Evolutionary conservation across 2,329 filamentous ascomycete genomes (phyloP).

Genomic region (Penicillium janthinellum): DNA sequence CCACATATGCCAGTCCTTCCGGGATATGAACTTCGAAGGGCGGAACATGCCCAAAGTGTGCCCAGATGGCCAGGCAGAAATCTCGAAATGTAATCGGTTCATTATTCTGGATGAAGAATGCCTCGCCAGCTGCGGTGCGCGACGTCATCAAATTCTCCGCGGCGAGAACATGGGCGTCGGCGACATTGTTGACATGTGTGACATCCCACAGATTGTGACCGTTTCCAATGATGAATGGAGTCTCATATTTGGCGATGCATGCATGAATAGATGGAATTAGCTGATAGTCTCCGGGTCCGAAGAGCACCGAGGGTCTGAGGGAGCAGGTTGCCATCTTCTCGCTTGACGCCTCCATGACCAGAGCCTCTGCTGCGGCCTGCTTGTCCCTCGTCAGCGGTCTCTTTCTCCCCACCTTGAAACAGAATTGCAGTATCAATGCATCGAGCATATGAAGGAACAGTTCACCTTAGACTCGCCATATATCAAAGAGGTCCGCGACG

Average conservation of each 20-base stretch:
- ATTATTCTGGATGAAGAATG: conserved; percentile 52
- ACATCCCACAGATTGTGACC: conserved; percentile 49
- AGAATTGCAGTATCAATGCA: background rate
- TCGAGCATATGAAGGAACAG: conserved; percentile 1
- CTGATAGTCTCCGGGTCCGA: conserved; percentile 47
- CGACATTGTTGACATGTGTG: conserved; percentile 47
- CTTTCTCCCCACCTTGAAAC: background rate
- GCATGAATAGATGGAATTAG: conserved; percentile 47
- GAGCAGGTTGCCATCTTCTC: conserved; percentile 42
- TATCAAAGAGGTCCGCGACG: conserved; percentile 40
- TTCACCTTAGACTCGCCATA: conserved; percentile 49
- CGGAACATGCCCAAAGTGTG: conserved; percentile 53
- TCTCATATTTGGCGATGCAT: conserved; percentile 48
- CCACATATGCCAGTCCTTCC: conserved; percentile 49
- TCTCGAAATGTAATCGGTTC: conserved; percentile 49
- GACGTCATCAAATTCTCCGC: conserved; percentile 45
- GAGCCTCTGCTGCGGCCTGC: conserved; percentile 45
- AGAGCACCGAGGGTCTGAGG: conserved; percentile 48
- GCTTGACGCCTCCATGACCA: conserved; percentile 43
- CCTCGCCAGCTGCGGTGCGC: conserved; percentile 46
- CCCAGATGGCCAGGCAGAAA: conserved; percentile 49
- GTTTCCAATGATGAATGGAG: conserved; percentile 45
- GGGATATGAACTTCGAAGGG: conserved; percentile 53
- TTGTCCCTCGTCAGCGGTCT: conserved; percentile 16
- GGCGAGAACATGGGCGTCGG: conserved; percentile 50